These are phyloP conservation scores for Alternaria hordeiaustralica DNA, from an alignment of 2,329 filamentous ascomycete genomes.

Conservation along the genomic window DNA sequence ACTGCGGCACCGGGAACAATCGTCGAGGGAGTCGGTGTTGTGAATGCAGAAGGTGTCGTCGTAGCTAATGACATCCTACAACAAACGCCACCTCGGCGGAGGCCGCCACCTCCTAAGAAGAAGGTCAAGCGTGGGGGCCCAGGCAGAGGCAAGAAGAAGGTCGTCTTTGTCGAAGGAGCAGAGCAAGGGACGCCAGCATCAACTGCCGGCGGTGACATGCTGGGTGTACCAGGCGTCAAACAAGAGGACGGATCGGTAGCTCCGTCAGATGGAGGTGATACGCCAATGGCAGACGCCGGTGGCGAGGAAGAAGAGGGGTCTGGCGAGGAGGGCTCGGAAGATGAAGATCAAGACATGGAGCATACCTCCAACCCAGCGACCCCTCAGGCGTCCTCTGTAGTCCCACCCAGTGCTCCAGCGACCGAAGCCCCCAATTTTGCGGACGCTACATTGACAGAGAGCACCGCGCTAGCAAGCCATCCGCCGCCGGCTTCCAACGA, in stretches of 20 bases:
- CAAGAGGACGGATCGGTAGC: conserved; percentile 50
- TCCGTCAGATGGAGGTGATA: conserved; percentile 47
- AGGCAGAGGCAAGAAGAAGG: conserved; percentile 80
- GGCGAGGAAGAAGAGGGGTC: conserved; percentile 55
- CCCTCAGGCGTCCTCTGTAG: conserved; percentile 32
- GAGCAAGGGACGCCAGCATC: conserved; percentile 38
- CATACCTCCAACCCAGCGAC: conserved; percentile 54
- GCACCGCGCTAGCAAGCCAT: conserved; percentile 2
- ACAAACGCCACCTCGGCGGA: conserved; percentile 63
- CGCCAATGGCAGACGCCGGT: conserved; percentile 54
- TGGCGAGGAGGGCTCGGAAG: conserved; percentile 52
- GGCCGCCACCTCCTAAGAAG: conserved; percentile 78
- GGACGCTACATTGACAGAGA: not conserved
- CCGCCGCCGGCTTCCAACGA: conserved; percentile 11
- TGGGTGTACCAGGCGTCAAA: conserved; percentile 38
- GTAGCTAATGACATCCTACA: conserved; percentile 57
- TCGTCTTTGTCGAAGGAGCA: conserved; percentile 60
- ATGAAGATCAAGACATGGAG: conserved; percentile 57
- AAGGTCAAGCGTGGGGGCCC: conserved; percentile 78
- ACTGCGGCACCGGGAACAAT: conserved; percentile 64
- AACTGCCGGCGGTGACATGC: conserved; percentile 27
- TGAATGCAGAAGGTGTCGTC: conserved; percentile 66
- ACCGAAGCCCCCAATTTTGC: conserved; percentile 19
- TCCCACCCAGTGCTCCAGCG: conserved; percentile 11
- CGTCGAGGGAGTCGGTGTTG: conserved; percentile 65